These are phyloP conservation scores for Pelargonium myrrhifolium DNA, from an alignment of 441 rosid genomes.

Conservation along the genomic window DNA sequence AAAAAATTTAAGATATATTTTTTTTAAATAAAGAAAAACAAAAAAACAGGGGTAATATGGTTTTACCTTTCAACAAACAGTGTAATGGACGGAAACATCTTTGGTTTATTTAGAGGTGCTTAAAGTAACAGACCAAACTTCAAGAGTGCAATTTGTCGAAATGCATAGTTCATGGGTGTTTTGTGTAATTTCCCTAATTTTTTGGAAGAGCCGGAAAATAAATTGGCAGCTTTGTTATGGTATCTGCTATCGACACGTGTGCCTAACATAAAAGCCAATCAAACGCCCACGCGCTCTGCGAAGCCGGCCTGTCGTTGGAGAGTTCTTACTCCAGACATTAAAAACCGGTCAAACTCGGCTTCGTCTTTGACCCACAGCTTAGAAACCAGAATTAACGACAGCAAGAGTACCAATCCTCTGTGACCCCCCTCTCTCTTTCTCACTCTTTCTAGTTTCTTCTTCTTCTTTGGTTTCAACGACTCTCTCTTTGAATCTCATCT, in stretches of 20 bases:
- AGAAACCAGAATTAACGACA: neutral
- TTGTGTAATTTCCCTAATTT: too few species aligned
- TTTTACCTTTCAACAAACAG: too few species aligned
- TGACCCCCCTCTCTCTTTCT: neutral
- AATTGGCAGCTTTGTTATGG: neutral
- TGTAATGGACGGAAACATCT: too few species aligned
- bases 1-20: too few species aligned
- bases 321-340: neutral
- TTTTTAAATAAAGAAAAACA: too few species aligned
- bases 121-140: too few species aligned
- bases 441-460: too few species aligned
- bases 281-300: neutral
- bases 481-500: neutral
- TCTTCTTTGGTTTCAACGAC: constrained; percentile 9
- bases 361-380: neutral
- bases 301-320: neutral
- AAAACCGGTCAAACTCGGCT: constrained; percentile 1
- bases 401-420: neutral
- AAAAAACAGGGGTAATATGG: too few species aligned
- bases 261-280: neutral
- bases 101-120: too few species aligned
- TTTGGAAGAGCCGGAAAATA: too few species aligned
- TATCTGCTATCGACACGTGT: neutral
- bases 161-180: too few species aligned
- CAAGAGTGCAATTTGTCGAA: too few species aligned